Evolutionary conservation across 257 asterid genomes (phyloP), one percentile per base, ranked within the genome.

Genomic region (Solanum pimpinellifolium): DNA sequence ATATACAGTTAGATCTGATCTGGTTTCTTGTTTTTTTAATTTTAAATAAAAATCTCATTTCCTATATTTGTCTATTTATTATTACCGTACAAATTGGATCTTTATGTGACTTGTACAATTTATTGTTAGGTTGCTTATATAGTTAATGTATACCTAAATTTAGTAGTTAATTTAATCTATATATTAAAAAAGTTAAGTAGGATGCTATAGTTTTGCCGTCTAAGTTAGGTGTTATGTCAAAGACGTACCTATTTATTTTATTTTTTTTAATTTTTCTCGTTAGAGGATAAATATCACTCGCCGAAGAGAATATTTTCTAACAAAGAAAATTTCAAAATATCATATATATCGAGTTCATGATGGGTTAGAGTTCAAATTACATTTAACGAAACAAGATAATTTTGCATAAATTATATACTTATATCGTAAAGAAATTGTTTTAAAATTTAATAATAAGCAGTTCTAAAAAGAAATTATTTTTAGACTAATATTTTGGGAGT

Each of bases 191-290:
- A 59, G 29, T 29, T 29, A 80, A 80, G 84, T 80, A 27, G 68
- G 46, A 3, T 81, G 44, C 85, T 9, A 9, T 29, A 29, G 25
- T 29, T 81, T 49, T 81, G 69, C 69, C 44, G 69, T 49, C 85
- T 68, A 81, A 49, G 29, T 47, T 49, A 49, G 68, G 44, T 49
- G 5, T 81, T 31, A 47, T 81, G 42, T 47, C 85, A 47, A 49
- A 81, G 29, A 15, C 20, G 44, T 10, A 29, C 29, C 35, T 29
- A 29, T 47, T 3, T 5, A 74, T 29, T 29, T 9, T 8, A 1
- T 9, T 66, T 66, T n/a, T 6, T 6, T 12, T 2, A 7, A 5
- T 13, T 13, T 13, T 12, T 1, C 0, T 68, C 1, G 0, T 10
- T 23, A 37, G 0, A 37, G 0, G 39, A 37, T 37, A 56, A 56